Evolutionary conservation across 768 basidiomycete genomes (phyloP).

Genomic region (Myochromella boudieri): DNA sequence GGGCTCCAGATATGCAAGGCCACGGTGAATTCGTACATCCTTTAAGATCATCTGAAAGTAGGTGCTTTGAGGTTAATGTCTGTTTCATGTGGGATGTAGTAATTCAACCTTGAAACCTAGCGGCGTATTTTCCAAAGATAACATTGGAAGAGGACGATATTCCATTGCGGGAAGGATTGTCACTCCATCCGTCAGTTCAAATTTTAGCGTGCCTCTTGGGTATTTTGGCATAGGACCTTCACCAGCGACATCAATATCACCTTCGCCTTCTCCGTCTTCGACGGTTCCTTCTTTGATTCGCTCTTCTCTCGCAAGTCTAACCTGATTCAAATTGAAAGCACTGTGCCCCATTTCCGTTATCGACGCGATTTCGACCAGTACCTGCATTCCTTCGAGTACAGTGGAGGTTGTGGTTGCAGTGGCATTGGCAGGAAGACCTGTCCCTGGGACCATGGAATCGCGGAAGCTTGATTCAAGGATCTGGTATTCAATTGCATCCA

Average conservation of each 20-base stretch:
- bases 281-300: conserved; percentile 55
- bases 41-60: conserved; percentile 64
- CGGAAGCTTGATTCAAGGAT: conserved; percentile 69
- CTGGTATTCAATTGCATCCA: conserved; percentile 58
- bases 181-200: conserved; percentile 80
- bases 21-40: conserved; percentile 64
- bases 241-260: conserved; percentile 58
- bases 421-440: conserved; percentile 60
- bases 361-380: conserved; percentile 73
- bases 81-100: neutral
- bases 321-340: conserved; percentile 77
- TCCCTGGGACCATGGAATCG: conserved; percentile 70
- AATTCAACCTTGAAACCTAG: conserved; percentile 77
- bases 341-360: conserved; percentile 87
- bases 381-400: conserved; percentile 39
- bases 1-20: conserved; percentile 79
- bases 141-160: conserved; percentile 59
- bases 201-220: conserved; percentile 73
- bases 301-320: conserved; percentile 62
- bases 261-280: conserved; percentile 43
- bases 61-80: neutral
- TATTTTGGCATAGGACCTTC: conserved; percentile 82
- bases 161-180: conserved; percentile 74
- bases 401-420: conserved; percentile 31
- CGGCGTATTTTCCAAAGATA: conserved; percentile 74